Conservation (phyloP, 305 asterid genomes). For the Rubia balearica region DNA sequence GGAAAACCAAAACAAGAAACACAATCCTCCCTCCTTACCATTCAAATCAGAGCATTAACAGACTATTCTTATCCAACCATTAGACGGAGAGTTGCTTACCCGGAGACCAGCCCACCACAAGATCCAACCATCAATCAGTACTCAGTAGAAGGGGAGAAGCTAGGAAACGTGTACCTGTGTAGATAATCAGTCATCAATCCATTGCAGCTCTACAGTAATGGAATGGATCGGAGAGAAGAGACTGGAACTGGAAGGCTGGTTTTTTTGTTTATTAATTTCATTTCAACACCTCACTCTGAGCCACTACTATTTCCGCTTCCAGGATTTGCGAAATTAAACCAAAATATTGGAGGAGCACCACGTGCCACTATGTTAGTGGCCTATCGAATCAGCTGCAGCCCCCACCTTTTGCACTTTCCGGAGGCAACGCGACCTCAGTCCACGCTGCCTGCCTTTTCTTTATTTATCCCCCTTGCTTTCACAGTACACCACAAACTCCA, state of each 20-base stretch:
- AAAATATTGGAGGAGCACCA: conserved; percentile 62
- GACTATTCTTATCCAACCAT: not conserved
- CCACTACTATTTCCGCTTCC: conserved; percentile 48
- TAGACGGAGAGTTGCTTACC: not conserved
- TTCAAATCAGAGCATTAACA: conserved; percentile 9
- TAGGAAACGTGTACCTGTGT: no score
- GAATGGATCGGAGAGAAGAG: not conserved
- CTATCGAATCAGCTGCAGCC: conserved; percentile 16
- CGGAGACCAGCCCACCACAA: not conserved
- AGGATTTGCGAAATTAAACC: conserved; percentile 9
- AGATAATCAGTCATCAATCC: no score
- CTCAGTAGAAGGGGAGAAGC: no score
- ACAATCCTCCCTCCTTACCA: conserved; percentile 25
- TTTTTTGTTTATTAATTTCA: conserved; percentile 2
- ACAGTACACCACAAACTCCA: conserved; percentile 22
- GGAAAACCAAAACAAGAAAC: conserved; percentile 53
- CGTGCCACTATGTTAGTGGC: conserved; percentile 42
- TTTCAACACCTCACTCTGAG: conserved; percentile 38
- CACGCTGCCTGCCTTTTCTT: not conserved
- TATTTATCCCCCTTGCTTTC: not conserved
- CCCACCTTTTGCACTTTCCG: conserved; percentile 52
- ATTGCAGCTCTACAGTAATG: not conserved
- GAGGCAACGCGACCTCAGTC: conserved; percentile 13
- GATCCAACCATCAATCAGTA: no score
- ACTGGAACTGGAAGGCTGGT: not conserved